Evolutionary conservation across 2,329 filamentous ascomycete genomes (phyloP).

Genomic region (Sporothrix mexicana): DNA sequence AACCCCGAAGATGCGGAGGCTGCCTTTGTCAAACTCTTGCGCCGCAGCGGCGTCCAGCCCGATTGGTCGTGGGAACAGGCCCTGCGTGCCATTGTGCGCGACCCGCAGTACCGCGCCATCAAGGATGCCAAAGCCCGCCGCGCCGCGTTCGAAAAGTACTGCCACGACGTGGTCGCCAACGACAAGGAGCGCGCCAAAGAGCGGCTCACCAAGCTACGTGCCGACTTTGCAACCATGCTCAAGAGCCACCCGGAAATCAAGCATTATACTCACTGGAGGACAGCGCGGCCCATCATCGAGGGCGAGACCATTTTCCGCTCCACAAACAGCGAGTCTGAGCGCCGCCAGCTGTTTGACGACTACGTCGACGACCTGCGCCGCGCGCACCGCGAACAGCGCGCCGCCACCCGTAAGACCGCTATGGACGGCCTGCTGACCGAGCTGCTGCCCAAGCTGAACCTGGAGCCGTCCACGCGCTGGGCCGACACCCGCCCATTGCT

Average conservation of each 20-base stretch:
- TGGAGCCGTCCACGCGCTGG: constrained; percentile 96
- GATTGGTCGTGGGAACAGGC: constrained; percentile 94
- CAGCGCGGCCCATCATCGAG: constrained; percentile 90
- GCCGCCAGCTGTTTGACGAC: constrained; percentile 89
- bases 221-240: constrained; percentile 95
- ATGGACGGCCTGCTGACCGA: constrained; percentile 77
- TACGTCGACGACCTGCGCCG: constrained; percentile 88
- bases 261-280: constrained; percentile 97
- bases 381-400: constrained; percentile 76
- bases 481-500: constrained; percentile 85
- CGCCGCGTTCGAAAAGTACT: constrained; percentile 92
- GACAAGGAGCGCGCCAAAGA: constrained; percentile 96
- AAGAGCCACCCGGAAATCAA: constrained; percentile 96
- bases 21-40: constrained; percentile 89
- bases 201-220: constrained; percentile 85
- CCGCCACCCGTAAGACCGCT: constrained; percentile 74
- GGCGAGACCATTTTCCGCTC: constrained; percentile 95
- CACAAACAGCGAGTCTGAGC: constrained; percentile 84
- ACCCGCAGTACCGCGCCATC: constrained; percentile 89
- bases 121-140: constrained; percentile 92
- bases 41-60: constrained; percentile 81
- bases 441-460: constrained; percentile 77
- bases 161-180: constrained; percentile 83
- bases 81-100: constrained; percentile 83
- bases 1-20: constrained; percentile 87